Conservation (phyloP, 805 yeast genomes). For the Scheffersomyces amazonensis region DNA sequence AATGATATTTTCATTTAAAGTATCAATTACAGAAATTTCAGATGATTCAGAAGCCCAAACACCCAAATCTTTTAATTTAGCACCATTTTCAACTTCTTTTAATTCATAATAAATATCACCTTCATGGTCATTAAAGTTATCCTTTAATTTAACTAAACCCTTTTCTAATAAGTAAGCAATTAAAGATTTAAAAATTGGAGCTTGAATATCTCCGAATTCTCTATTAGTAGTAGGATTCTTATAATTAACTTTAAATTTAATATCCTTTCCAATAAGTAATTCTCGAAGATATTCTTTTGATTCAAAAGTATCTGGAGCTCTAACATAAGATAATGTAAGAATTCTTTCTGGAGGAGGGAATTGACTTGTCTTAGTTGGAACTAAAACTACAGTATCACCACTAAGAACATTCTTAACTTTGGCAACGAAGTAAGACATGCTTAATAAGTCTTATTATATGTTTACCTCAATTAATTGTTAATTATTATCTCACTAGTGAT, state of each 20-base stretch:
- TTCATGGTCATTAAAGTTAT: conserved; percentile 42
- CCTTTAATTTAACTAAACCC: conserved; percentile 64
- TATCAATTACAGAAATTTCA: conserved; percentile 16
- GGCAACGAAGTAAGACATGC: conserved; percentile 34
- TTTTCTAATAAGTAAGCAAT: conserved; percentile 51
- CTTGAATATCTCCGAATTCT: conserved; percentile 69
- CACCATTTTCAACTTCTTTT: conserved; percentile 45
- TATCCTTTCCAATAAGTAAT: conserved; percentile 61
- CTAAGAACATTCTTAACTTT: conserved; percentile 69
- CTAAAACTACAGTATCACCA: conserved; percentile 66
- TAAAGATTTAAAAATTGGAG: conserved; percentile 62
- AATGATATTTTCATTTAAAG: conserved; percentile 29
- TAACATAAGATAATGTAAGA: conserved; percentile 62
- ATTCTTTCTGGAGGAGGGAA: conserved; percentile 53
- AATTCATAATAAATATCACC: conserved; percentile 35
- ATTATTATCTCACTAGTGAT: too few species aligned
- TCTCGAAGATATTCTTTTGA: conserved; percentile 61
- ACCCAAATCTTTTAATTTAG: conserved; percentile 51
- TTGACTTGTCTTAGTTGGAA: conserved; percentile 44
- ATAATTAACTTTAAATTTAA: conserved; percentile 58
- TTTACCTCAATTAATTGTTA: too few species aligned
- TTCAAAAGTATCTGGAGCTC: conserved; percentile 58
- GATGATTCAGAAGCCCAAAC: conserved; percentile 42
- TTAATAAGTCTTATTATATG: too few species aligned
- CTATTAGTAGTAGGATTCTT: conserved; percentile 48